Base-by-base conservation (phyloP, 2,329 filamentous ascomycete species). In the Monilinia aucupariae region DNA sequence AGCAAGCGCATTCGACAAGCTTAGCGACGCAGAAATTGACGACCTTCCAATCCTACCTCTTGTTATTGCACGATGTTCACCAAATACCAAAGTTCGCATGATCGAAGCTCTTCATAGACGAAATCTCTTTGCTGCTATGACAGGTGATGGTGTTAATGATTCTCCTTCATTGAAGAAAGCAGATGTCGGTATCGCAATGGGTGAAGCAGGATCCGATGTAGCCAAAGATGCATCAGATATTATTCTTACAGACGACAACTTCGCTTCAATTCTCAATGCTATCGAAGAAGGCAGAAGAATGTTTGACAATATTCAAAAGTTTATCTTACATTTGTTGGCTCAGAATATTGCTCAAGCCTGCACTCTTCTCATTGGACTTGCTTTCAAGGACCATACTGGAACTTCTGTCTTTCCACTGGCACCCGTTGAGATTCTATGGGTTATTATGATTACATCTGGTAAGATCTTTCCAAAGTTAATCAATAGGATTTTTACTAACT, bases 361-460 rank as follows among this genome's bases (percentile, higher is more conserved):
- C 66, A 86, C 91, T 0, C 80, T 96, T 20, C 85, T 96, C 32
- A 86, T 91, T 47, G 92, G 92, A 60, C 84, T 96, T 4, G 88
- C 81, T 0, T 96, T 96, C 78, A 89, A 91, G 71, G 92, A 96
- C 72, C 68, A 76, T 2, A 78, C 80, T 12, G 82, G 84, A 10
- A 82, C 90, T 65, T 94, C 91, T 0, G 91, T 96, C 12, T 96
- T 96, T 75, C 92, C 91, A 5, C 84, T 96, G 51, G 86, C 90
- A 0, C 91, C 92, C 0, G 85, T 96, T 13, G 87, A 96, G 70
- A 93, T 96, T 66, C 83, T 96, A 64, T 96, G 91, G 91, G 91
- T 96, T 74, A 96, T 96, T 76, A 93, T 96, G 89, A 83, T 94
- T 62, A 96, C 92, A 0, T 93, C 90, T 48, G 90, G 88, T 1